Base-by-base conservation (phyloP, 768 basidiomycete species). In the Baorangia bicolor region DNA sequence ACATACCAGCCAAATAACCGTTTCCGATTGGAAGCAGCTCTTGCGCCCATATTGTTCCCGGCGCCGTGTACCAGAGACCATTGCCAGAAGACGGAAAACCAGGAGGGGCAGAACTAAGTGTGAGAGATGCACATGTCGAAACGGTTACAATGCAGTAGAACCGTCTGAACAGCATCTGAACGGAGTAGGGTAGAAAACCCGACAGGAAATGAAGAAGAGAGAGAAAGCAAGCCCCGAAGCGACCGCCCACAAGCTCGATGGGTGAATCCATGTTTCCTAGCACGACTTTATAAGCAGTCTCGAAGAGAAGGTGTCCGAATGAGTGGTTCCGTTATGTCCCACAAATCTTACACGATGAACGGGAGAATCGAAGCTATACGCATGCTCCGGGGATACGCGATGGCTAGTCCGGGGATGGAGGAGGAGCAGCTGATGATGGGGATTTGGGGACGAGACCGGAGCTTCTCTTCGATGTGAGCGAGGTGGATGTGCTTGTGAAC, bases 21-120 rank as follows among this genome's bases (percentile, higher is more conserved):
- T 91, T 91, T 33, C 88, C 88, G 28, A 90, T 74, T 0, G 89
- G 89, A 27, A 90, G 78, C 64, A 74, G 84, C 41, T 87, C 80
- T 42, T 76, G 75, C 0, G 77, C 70, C 88, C 88, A 90, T 20
- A 76, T 66, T 0, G 65, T 65, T 2, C 81, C 85, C 0, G 81
- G 78, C 16, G 75, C 54, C 4, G 71, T 79, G 59, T 85, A 90
- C 88, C 88, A 90, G 28, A 90, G 74, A 7, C 82, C 88, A 69
- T 90, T 90, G n/a, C 88, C 88, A 13, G 85, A 84, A 4, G 72
- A 58, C 0, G 88, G 88, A 63, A 90, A 88, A n/a, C 76, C 78
- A 23, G 68, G 50, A 30, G 78, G 78, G 5, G 67, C 56, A 31
- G 71, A 59, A n/a, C n/a, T n/a, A 38, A 28, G 33, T 5, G 55